Conservation (phyloP, 202 grass and related monocot species). For the Tripidium arundinaceum region DNA sequence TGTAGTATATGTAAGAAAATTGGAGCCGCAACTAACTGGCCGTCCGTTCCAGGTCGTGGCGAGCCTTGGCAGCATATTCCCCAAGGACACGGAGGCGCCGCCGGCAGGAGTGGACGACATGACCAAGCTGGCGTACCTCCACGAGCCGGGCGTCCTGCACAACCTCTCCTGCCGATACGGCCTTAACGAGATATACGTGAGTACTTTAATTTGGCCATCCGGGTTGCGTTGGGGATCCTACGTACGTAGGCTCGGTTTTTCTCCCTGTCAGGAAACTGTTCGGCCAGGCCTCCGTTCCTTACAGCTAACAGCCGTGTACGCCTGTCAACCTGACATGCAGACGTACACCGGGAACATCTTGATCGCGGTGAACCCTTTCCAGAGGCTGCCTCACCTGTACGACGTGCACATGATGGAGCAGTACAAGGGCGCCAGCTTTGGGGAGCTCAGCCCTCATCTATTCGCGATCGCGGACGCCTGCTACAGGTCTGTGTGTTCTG, state of each 20-base stretch:
- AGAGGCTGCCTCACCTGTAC: slow-evolving; percentile 79
- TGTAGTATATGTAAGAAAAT: not conserved
- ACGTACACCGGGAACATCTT: slow-evolving; percentile 97
- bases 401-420: slow-evolving; percentile 96
- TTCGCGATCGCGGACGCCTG: slow-evolving; percentile 83
- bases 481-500: slow-evolving; percentile 56
- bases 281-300: not conserved
- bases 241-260: not conserved
- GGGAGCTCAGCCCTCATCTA: slow-evolving; percentile 91
- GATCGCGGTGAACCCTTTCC: slow-evolving; percentile 95
- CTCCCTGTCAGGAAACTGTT: not conserved
- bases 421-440: slow-evolving; percentile 85
- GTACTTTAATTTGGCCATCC: not conserved
- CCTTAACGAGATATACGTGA: slow-evolving; percentile 93
- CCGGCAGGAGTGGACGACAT: slow-evolving; percentile 90
- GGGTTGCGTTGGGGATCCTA: not conserved
- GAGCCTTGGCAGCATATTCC: slow-evolving; percentile 61
- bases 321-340: slow-evolving; percentile 51
- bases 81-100: slow-evolving; percentile 81
- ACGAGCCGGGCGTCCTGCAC: slow-evolving; percentile 81
- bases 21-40: not conserved
- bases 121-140: slow-evolving; percentile 96
- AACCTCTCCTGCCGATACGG: slow-evolving; percentile 65
- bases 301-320: not conserved
- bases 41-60: slow-evolving; percentile 50